phyloP scores from a whole-genome alignment of 2,329 filamentous ascomycete genomes.

The Phialophora macrospora region DNA sequence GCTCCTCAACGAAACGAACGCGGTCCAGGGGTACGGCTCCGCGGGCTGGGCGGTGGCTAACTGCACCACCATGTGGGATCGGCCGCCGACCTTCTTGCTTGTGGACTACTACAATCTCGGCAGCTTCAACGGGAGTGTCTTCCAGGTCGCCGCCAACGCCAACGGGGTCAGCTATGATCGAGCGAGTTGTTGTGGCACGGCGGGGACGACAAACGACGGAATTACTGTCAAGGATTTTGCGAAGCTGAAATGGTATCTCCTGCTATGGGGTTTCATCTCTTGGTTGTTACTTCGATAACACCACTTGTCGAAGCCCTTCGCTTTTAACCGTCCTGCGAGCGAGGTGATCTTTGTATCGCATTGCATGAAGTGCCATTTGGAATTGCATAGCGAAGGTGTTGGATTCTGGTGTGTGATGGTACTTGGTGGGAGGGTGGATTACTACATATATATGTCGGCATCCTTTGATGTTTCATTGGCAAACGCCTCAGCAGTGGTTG shows the following conservation, averaged over 20 bases:
- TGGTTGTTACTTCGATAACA: no score
- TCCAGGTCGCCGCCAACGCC: constrained; percentile 70
- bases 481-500: no score
- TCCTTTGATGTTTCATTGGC: no score
- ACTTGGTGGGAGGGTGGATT: no score
- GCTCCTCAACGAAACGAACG: constrained; percentile 74
- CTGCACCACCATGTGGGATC: constrained; percentile 68
- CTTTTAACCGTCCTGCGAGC: not conserved
- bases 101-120: constrained; percentile 85
- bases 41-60: constrained; percentile 67
- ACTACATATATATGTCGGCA: no score
- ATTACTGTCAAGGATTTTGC: not conserved
- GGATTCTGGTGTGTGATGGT: no score
- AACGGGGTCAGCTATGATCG: constrained; percentile 73
- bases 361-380: no score
- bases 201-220: constrained; percentile 15
- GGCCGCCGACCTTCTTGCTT: constrained; percentile 76
- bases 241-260: not conserved
- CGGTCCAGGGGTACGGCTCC: constrained; percentile 66
- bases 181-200: constrained; percentile 46
- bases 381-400: no score
- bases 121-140: constrained; percentile 71
- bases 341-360: no score
- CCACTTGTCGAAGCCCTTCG: no score
- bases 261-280: not conserved